Evolutionary conservation across 257 asterid genomes (phyloP), one percentile per base, ranked within the genome.

Genomic region (Penstemon eatonii): DNA sequence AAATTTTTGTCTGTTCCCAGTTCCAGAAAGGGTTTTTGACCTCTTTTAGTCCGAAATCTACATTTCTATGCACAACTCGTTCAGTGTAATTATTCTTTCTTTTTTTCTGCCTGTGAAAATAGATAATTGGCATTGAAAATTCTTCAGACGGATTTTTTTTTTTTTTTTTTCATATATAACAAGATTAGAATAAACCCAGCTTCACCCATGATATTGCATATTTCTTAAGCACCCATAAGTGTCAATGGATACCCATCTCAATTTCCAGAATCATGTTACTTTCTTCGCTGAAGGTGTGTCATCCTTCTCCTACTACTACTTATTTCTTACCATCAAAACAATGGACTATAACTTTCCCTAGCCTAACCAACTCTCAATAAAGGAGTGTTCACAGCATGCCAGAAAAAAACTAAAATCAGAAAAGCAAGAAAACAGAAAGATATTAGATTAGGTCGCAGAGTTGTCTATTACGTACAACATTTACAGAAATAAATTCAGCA

Each of bases 271-370:
- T 3, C 36, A 25, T 43, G 50, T 40, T 53, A 18, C 45, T 38
- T 47, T 47, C 55, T 47, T 40, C 65, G 56, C 18, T 0, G 13
- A 39, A 42, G 66, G 42, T 46, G 7, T 47, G 9, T 47, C 54
- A 13, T 36, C 63, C 68, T 77, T 68, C 43, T 64, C 43, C 54
- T 19, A 57, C 19, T 8, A 57, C 66, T 42, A 67, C 13, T 45
- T 8, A 66, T 74, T 58, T 33, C 44, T 50, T 50, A 15, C 37
- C 42, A 65, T 43, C 59, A 64, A 8, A 51, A 15, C 40, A 42
- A 7, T 18, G 11, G 25, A 44, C 3, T 60, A 38, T 6, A 68
- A 45, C 54, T 12, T 70, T 50, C 42, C 1, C 19, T 39, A 37
- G 1, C 19, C 74, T 9, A 69, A 25, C 33, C 33, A 25, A 25